Evolutionary conservation across 306 rosid genomes (phyloP).

Genomic region (Vigna radiata): DNA sequence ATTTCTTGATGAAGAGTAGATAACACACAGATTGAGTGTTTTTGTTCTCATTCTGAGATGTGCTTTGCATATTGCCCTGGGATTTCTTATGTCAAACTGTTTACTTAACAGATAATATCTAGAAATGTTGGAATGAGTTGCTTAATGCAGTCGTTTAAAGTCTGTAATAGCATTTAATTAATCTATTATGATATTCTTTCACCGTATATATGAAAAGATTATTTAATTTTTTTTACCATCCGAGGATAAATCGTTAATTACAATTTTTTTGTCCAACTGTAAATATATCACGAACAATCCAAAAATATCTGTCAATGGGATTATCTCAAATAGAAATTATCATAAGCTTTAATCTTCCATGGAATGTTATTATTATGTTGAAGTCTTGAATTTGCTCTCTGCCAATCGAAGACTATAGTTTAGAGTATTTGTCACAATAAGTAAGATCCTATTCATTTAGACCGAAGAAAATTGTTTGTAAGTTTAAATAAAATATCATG

Average conservation of each 20-base stretch:
- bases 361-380: neutral
- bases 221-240: neutral
- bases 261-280: neutral
- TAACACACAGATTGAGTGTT: neutral
- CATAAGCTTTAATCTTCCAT: neutral
- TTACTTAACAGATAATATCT: no score
- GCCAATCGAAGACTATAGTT: neutral
- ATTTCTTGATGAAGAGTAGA: neutral
- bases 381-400: slow-evolving; percentile 6
- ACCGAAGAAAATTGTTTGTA: neutral
- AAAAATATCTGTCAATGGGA: neutral
- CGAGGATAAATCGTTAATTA: neutral
- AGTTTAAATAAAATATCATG: neutral
- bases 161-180: neutral
- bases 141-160: neutral
- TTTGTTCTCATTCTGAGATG: neutral
- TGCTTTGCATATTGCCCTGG: neutral
- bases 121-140: neutral
- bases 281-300: neutral
- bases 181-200: neutral
- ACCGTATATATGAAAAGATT: neutral
- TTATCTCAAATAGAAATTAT: slow-evolving; percentile 8
- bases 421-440: slow-evolving; percentile 1
- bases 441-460: neutral
- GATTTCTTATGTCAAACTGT: neutral